A percentile compares a stretch with the other conserved stretches of the same genome.
Conservation (phyloP, 306 rosid species). For the Acacia confusa region DNA sequence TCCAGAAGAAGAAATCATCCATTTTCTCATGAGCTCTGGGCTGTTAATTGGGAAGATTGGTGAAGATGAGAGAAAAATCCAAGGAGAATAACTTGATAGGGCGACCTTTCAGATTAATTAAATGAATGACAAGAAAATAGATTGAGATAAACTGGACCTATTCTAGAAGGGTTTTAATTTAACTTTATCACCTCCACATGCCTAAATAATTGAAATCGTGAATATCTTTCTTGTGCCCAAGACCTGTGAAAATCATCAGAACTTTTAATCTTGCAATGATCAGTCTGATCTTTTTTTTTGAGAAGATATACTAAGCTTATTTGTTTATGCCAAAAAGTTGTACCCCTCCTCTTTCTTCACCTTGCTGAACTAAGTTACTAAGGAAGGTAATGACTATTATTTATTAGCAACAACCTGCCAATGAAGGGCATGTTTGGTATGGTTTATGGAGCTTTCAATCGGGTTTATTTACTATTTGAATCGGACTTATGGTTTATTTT, state of each 20-base stretch:
- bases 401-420: background rate
- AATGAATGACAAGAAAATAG: no score
- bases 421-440: no score
- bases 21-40: no score
- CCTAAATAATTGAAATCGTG: slow-evolving; percentile 24
- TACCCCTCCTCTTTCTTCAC: background rate
- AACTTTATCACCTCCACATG: background rate
- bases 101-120: no score
- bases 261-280: slow-evolving; percentile 18
- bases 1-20: no score
- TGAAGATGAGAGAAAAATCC: no score
- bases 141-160: no score
- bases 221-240: background rate
- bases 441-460: no score
- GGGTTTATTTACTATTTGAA: no score
- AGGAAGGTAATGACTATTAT: background rate
- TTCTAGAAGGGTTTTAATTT: slow-evolving; percentile 31
- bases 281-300: background rate
- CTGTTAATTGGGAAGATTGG: no score
- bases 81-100: no score
- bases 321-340: background rate
- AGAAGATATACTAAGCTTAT: background rate
- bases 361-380: background rate
- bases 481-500: no score
- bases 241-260: background rate